Percentiles rank a stretch among this genome's conserved stretches.
These are phyloP conservation scores for Cyberlindnera subsufficiens DNA, from an alignment of 805 yeast genomes.

Conservation along the genomic window DNA sequence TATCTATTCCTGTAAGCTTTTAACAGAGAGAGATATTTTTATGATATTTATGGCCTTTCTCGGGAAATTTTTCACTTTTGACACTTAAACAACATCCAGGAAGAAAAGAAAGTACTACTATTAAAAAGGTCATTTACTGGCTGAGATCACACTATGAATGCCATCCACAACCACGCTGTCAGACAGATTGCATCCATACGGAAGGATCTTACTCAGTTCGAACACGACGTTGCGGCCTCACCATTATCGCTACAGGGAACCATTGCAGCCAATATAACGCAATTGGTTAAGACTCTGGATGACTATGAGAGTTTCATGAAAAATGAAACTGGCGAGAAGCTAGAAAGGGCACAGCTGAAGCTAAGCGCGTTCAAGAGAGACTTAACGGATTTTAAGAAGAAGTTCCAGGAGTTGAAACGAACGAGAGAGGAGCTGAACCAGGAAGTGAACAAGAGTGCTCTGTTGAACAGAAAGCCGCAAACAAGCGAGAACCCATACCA, in stretches of 20 bases:
- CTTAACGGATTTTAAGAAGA: conserved; percentile 23
- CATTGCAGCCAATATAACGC: conserved; percentile 72
- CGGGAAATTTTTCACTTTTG: too few relatives aligned
- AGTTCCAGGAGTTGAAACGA: conserved; percentile 31
- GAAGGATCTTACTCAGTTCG: conserved; percentile 63
- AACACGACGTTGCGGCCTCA: conserved; percentile 56
- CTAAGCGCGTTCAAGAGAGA: conserved; percentile 48
- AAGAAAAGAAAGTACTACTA: too few relatives aligned
- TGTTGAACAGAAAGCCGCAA: conserved; percentile 31
- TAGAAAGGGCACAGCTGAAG: conserved; percentile 54
- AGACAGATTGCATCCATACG: conserved; percentile 74
- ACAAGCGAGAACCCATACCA: conserved; percentile 23
- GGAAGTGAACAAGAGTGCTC: conserved; percentile 38
- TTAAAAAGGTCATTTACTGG: background rate
- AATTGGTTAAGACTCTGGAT: conserved; percentile 68
- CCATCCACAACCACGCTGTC: conserved; percentile 83
- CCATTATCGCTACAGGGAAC: conserved; percentile 75
- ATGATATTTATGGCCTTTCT: too few relatives aligned
- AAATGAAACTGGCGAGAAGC: conserved; percentile 51
- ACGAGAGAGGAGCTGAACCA: conserved; percentile 30
- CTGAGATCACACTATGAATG: conserved; percentile 42
- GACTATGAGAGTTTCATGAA: conserved; percentile 55
- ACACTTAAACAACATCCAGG: too few relatives aligned
- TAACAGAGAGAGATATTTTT: too few relatives aligned
- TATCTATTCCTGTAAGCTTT: too few relatives aligned